Percentiles rank a stretch among this genome's conserved stretches.
These are phyloP conservation scores for Zasmidium citrigriseum DNA, from an alignment of 2,329 filamentous ascomycete genomes.

Conservation along the genomic window DNA sequence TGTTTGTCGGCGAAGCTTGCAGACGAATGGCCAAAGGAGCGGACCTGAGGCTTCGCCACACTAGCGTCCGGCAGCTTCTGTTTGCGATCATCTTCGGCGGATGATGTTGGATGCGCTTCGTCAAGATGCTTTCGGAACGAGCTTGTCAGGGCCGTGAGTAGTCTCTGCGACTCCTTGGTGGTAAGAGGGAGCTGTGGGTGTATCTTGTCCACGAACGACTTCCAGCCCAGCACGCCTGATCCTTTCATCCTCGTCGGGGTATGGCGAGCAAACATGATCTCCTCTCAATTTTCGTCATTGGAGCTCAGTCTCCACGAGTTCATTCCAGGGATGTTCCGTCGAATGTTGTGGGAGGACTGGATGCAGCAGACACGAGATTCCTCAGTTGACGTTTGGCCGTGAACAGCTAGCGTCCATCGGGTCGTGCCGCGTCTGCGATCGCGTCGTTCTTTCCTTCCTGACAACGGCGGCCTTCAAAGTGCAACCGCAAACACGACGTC, in stretches of 20 bases:
- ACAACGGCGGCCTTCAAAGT: too few relatives aligned
- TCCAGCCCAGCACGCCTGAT: conserved; percentile 48
- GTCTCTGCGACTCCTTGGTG: conserved; percentile 58
- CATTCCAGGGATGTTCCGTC: too few relatives aligned
- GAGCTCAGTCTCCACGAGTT: too few relatives aligned
- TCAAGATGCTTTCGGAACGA: conserved; percentile 67
- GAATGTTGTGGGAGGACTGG: too few relatives aligned
- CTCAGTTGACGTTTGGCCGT: too few relatives aligned
- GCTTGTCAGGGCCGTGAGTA: conserved; percentile 61
- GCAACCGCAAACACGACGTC: too few relatives aligned
- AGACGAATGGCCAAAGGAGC: conserved; percentile 36
- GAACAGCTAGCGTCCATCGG: too few relatives aligned
- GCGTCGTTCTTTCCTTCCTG: not conserved
- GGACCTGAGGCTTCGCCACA: conserved; percentile 4
- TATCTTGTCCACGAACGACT: conserved; percentile 55
- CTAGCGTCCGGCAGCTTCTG: conserved; percentile 1
- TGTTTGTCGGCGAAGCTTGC: conserved; percentile 46
- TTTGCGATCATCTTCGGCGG: conserved; percentile 21
- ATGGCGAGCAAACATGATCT: conserved; percentile 20
- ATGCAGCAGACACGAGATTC: too few relatives aligned
- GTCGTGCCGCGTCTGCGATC: not conserved
- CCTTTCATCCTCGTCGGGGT: conserved; percentile 50
- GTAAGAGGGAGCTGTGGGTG: conserved; percentile 56
- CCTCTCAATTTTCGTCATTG: not conserved
- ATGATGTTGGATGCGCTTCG: conserved; percentile 52